Base-by-base conservation (phyloP, 2,329 filamentous ascomycete genomes). In the Tolypocladium sp. region DNA sequence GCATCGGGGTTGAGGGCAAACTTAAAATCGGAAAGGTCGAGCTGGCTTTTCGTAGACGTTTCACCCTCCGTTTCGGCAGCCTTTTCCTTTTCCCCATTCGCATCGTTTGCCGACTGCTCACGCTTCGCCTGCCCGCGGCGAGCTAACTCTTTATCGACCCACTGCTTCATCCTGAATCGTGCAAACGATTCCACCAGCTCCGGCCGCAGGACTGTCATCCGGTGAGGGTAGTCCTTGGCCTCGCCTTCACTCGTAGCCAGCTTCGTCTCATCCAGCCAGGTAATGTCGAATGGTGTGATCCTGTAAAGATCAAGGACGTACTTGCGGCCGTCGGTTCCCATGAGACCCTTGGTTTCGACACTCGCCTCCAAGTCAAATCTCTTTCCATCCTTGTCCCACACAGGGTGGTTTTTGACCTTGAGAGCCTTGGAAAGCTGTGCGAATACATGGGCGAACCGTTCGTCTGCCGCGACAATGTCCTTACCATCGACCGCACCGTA, bases 401-500 rank as follows among this genome's bases (percentile, higher is more conserved):
- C 95, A 52, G 92, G 81, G 72, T 99, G 94, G 76, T 89, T 89
- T 83, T 97, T 97, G 60, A 97, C 90, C 65, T 89, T 90, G 68
- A 97, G 82, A 3, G 91, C 85, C 75, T 93, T 92, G 51, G 93
- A 97, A 38, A 99, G 83, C 77, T 95, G 92, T 70, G 91, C 86
- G 68, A 99, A 99, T 12, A 91, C 82, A 35, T 88, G 79, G 0
- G 86, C 85, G 68, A 99, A 99, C 25, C 87, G 86, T 70, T 95
- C 88, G 69, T 97, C 91, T 15, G 91, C 89, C 0, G 94, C 92
- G 57, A 99, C 91, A 33, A 96, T 84, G 65, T 99, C 94, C 76
- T 96, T 96, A 65, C 95, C 94, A 72, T 99, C 94, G 38, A 97
- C 94, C 65, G 93, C 94, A 70, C 94, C 94, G 70, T 99, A 99